Evolutionary conservation across 768 basidiomycete genomes (phyloP), one percentile per base, ranked within the genome.

Genomic region (Tephrocybe sp.): DNA sequence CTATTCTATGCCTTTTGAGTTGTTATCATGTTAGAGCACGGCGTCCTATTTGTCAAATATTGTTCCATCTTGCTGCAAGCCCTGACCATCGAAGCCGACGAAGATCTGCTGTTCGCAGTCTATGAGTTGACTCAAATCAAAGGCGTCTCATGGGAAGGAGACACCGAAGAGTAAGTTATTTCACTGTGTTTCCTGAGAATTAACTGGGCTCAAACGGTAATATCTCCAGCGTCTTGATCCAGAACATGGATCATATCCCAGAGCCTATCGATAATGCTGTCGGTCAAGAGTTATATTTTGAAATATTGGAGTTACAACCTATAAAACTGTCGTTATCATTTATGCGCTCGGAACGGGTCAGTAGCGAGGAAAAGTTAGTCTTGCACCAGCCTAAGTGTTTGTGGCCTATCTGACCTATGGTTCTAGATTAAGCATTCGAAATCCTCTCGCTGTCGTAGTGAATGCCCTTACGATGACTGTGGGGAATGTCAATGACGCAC

Each of bases 1-100:
- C 7, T 6, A 22, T 17, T 32, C 17, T 31, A 32, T 22, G 17
- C 12, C 1, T 13, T 39, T 11, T 26, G 26, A 34, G 23, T 16
- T 16, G 2, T 7, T 13, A 11, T 16, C 5, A 19, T 16, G 23
- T 8, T 45, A 99, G 97, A 87, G n/a, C 97, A 98, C 57, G 97
- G 97, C 14, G 97, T 99, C 8, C 68, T 92, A n/a, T 98, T 97
- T 66, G 78, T 99, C 72, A 98, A 98, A 69, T 98, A 98, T 62
- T 96, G 92, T 48, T 95, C 95, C 1, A 80, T 98, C 45, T 72
- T 99, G 12, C 72, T 99, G 13, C 97, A 99, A 64, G 91, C 95
- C 2, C 73, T 98, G 67, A 97, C 93, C 0, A 84, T 99, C 13
- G 94, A 98, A 62, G 81, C 90, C n/a, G 97, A 99, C 63, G 97